Conservation (phyloP, 2,329 filamentous ascomycete species). For the Colletotrichum incanum region DNA sequence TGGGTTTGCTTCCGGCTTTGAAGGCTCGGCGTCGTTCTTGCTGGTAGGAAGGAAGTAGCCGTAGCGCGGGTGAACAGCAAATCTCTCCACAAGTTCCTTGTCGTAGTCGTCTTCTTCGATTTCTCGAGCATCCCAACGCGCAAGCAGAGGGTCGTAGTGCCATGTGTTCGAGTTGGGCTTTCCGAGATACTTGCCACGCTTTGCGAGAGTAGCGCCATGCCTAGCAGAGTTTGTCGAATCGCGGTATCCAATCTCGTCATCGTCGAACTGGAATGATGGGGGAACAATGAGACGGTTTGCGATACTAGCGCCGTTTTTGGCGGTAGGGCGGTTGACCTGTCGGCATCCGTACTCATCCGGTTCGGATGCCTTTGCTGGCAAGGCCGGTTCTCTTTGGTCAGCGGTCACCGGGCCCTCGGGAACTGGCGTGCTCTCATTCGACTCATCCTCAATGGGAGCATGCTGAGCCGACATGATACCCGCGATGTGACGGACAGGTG, state of each 20-base stretch:
- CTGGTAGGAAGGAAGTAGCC: conserved; percentile 68
- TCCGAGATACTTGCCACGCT: conserved; percentile 68
- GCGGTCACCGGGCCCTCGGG: conserved; percentile 48
- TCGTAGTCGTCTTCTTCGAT: conserved; percentile 67
- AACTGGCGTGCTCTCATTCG: conserved; percentile 47
- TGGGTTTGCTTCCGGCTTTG: conserved; percentile 59
- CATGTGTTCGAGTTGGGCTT: conserved; percentile 68
- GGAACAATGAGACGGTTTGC: conserved; percentile 71
- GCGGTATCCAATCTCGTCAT: conserved; percentile 72
- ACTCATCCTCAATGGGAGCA: conserved; percentile 47
- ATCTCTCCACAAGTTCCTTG: conserved; percentile 63
- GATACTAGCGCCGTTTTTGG: conserved; percentile 54
- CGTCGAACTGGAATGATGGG: conserved; percentile 63
- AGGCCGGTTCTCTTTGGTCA: conserved; percentile 47
- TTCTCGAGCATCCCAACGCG: conserved; percentile 67
- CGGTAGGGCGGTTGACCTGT: conserved; percentile 59
- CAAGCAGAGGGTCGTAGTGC: conserved; percentile 69
- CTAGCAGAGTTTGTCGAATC: conserved; percentile 71
- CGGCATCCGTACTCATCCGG: conserved; percentile 69
- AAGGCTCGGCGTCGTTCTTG: conserved; percentile 60
- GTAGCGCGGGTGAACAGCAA: conserved; percentile 67
- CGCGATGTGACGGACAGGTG: conserved; percentile 44
- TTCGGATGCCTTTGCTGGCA: conserved; percentile 55
- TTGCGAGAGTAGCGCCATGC: conserved; percentile 67
- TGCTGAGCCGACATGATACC: conserved; percentile 54